A percentile compares a stretch with the other conserved stretches of the same genome.
These are phyloP conservation scores for Backusella tarrabulga DNA, from an alignment of 192 early-diverging fungal species.

Conservation along the genomic window DNA sequence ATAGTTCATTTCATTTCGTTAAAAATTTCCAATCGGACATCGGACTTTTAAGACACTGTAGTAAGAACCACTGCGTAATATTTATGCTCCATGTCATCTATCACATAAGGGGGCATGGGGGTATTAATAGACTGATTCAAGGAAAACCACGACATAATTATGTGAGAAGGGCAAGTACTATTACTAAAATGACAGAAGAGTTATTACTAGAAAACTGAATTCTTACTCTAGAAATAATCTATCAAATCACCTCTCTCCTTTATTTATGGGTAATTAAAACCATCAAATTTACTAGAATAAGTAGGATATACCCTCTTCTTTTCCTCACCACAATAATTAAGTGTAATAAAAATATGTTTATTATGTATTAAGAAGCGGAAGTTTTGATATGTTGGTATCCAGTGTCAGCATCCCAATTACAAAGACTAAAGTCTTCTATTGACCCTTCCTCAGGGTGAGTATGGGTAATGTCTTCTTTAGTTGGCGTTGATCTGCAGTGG, in stretches of 20 bases:
- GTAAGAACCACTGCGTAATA: too few species aligned
- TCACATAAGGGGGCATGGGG: too few species aligned
- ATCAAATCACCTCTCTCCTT: background rate
- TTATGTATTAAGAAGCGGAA: background rate
- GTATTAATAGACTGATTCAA: too few species aligned
- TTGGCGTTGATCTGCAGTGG: background rate
- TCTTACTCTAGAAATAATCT: too few species aligned
- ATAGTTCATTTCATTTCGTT: too few species aligned
- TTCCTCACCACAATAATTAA: background rate
- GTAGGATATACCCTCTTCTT: background rate
- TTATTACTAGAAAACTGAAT: background rate
- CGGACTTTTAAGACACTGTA: too few species aligned
- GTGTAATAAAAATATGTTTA: background rate
- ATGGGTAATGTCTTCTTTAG: background rate
- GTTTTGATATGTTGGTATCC: background rate
- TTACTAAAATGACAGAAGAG: background rate
- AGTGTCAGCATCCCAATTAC: conserved; percentile 9
- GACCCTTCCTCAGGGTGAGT: background rate
- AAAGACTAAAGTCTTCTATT: conserved; percentile 3
- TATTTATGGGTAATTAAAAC: background rate
- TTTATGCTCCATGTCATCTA: too few species aligned
- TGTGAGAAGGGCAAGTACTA: too few species aligned
- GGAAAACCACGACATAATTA: too few species aligned
- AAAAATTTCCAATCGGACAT: too few species aligned
- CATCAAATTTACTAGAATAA: background rate